Base-by-base conservation (phyloP, 78 protist species). In the Dictyostelium capitatum region DNA sequence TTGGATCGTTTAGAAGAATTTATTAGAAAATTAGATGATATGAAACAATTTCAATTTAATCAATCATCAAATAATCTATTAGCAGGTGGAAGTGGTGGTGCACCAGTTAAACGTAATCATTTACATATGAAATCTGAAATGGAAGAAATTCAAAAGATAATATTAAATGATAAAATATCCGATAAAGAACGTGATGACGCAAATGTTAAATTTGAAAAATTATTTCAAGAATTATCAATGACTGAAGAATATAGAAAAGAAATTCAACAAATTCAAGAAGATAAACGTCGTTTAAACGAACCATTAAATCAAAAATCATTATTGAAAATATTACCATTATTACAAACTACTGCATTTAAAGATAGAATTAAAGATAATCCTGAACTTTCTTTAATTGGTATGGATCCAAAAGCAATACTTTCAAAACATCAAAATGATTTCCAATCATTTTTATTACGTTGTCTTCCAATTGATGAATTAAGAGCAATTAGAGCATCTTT, bases 371-470 rank as follows among this genome's bases (percentile, higher is more conserved):
- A 73, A 62, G 80, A 46, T 3, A 73, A 57, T 37, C 96, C 96
- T n/a, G 96, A 93, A 28, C 53, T 93, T 20, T 25, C 56, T 0
- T 67, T 93, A 51, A 93, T 93, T 56, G 92, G 90, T 14, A 50
- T 84, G 87, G 96, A 93, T 37, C 59, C 89, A 19, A 78, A 94
- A 83, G 69, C 51, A 11, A 94, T 94, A 15, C 2, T 25, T 5
- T 80, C 84, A 4, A 83, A 84, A 59, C 96, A 94, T 79, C 96
- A 94, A 70, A 94, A 94, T 50, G 96, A 94, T 43, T 94, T 85
- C 77, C 89, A 80, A 84, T 41, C 47, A 1, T 94, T 59, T 32
- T 83, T 79, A 25, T 77, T 94, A 17, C 74, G 78, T 57, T 78
- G 82, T 10, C 25, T 47, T 14, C 82, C 72, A 23, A 12, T 79